These are phyloP conservation scores for Plantago lanceolata DNA, from an alignment of 305 asterid genomes.

Conservation along the genomic window DNA sequence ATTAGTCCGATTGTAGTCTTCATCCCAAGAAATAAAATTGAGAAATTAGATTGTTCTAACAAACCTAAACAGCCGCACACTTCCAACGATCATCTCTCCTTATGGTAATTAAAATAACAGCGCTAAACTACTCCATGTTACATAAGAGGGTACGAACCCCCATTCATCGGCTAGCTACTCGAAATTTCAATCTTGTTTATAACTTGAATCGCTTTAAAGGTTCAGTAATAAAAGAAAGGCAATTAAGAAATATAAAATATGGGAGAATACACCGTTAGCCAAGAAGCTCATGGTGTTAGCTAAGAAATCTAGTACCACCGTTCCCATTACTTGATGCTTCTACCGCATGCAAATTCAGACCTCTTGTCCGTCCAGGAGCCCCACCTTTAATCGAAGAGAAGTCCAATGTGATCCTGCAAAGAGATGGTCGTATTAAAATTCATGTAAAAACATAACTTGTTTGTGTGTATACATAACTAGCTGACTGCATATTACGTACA, in stretches of 20 bases:
- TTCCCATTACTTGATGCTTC: constrained; percentile 19
- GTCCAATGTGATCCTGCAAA: constrained; percentile 56
- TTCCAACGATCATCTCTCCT: not conserved
- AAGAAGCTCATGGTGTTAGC: constrained; percentile 1
- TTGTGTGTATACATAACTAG: not conserved
- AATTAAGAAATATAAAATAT: not conserved
- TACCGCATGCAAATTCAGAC: constrained; percentile 34
- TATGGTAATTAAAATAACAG: constrained; percentile 5
- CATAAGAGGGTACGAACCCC: not conserved
- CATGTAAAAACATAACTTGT: not conserved
- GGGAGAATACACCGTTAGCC: constrained; percentile 5
- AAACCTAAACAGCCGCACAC: constrained; percentile 1
- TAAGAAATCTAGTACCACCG: not conserved
- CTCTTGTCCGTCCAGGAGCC: constrained; percentile 84
- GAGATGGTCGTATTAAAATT: constrained; percentile 21
- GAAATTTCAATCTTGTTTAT: constrained; percentile 5
- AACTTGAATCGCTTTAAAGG: constrained; percentile 12
- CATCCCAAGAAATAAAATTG: not conserved
- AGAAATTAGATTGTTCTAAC: not conserved
- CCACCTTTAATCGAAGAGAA: constrained; percentile 61
- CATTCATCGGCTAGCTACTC: constrained; percentile 5
- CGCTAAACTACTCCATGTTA: constrained; percentile 1
- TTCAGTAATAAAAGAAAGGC: not conserved
- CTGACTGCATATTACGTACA: constrained; percentile 31
- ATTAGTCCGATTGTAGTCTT: not conserved